Percentiles rank a stretch among this genome's conserved stretches.
These are phyloP conservation scores for Leishmania tropica DNA, from an alignment of 208 protist genomes.

Conservation along the genomic window DNA sequence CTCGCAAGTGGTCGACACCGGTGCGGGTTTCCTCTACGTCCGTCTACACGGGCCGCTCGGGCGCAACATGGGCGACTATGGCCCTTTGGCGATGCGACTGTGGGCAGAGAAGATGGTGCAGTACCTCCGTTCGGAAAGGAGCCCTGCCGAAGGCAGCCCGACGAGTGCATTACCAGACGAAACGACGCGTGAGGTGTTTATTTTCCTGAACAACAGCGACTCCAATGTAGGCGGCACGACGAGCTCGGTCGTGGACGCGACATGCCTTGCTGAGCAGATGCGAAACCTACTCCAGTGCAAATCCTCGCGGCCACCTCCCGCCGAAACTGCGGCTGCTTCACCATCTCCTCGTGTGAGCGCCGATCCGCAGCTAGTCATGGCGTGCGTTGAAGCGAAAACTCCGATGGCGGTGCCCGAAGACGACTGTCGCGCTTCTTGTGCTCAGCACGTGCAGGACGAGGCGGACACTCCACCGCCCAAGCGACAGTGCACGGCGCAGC, in stretches of 20 bases:
- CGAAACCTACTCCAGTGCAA: slow-evolving; percentile 16
- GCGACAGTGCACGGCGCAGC: slow-evolving; percentile 15
- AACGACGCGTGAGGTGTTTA: slow-evolving; percentile 54
- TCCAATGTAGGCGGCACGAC: slow-evolving; percentile 67
- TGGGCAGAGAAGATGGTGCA: slow-evolving; percentile 68
- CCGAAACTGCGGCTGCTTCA: not conserved
- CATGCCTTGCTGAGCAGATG: slow-evolving; percentile 55
- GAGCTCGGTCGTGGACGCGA: slow-evolving; percentile 80
- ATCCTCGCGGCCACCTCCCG: not conserved
- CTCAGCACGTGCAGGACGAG: not conserved
- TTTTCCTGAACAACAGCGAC: slow-evolving; percentile 84
- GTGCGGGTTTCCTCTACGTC: slow-evolving; percentile 70
- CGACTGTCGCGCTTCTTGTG: not conserved
- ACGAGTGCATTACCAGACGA: not conserved
- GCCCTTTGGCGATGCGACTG: slow-evolving; percentile 42
- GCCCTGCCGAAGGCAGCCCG: not conserved
- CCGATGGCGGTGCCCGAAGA: not conserved
- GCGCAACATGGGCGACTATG: slow-evolving; percentile 68
- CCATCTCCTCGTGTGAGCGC: not conserved
- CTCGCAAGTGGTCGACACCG: slow-evolving; percentile 57
- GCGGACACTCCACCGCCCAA: slow-evolving; percentile 1
- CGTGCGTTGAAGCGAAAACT: not conserved
- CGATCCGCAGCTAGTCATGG: not conserved
- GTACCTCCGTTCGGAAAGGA: slow-evolving; percentile 27
- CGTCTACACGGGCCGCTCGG: slow-evolving; percentile 68